A percentile compares a stretch with the other conserved stretches of the same genome.
These are phyloP conservation scores for Vaccinium myrtillus DNA, from an alignment of 148 eudicot species.

Conservation along the genomic window DNA sequence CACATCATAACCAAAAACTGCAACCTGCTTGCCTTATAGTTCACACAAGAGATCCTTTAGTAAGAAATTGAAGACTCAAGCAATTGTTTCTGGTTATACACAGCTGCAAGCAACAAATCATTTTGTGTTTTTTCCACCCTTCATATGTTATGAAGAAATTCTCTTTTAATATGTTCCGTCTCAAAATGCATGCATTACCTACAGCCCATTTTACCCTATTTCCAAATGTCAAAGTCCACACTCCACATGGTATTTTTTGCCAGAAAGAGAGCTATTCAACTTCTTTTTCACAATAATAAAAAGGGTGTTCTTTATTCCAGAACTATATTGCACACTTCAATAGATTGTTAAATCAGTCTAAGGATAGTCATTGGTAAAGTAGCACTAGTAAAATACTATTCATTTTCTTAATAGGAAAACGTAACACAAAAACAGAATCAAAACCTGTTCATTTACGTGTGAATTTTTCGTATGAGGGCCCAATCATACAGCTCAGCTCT, in stretches of 20 bases:
- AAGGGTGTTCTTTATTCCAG: not conserved
- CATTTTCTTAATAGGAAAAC: not conserved
- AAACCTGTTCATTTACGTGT: not conserved
- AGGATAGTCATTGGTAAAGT: not conserved
- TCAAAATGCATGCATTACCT: not conserved
- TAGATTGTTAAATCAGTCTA: not conserved
- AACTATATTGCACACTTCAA: not conserved
- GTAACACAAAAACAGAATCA: not conserved
- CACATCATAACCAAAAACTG: conserved; percentile 5
- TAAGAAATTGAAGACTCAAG: conserved; percentile 1
- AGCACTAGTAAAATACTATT: not conserved
- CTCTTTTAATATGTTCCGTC: not conserved
- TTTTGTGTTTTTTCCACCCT: not conserved
- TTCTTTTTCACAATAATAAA: not conserved
- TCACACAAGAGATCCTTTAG: not conserved
- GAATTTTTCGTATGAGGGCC: not conserved
- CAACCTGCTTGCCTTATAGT: conserved; percentile 3
- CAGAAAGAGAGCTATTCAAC: not conserved
- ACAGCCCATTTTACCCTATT: not conserved
- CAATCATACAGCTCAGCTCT: conserved; percentile 8
- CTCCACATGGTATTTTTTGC: not conserved
- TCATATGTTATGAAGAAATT: not conserved
- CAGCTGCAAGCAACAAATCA: not conserved
- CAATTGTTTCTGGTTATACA: not conserved
- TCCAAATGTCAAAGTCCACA: not conserved